Base-by-base conservation (phyloP, 2,329 filamentous ascomycete genomes). In the Aspergillus sp. region DNA sequence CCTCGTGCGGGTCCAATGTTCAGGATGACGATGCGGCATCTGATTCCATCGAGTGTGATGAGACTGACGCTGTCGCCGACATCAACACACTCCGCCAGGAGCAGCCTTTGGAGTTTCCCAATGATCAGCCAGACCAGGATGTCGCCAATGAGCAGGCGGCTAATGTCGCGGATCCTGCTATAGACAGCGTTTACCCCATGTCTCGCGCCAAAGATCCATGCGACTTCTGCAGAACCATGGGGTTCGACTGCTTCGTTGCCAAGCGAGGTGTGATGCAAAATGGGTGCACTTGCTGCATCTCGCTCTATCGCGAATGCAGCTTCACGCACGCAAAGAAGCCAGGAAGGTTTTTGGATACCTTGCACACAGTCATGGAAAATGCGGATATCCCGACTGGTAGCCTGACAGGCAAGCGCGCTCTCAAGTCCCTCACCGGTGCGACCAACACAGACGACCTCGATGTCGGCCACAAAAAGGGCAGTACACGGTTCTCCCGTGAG, bases 401-500 rank as follows among this genome's bases (percentile, higher is more conserved):
- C 5, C 36, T 61, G 26, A 64, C 60, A 3, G 59, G 60, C 14
- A 62, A 58, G 30, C 53, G 52, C 33, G 55, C 54, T 11, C 48
- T 66, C 37, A 66, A 61, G 33, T 66, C 64, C 1, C 51, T 64
- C 24, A 49, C 55, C 17, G 58, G 57, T 19, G 48, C 49, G 14
- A 37, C 43, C 10, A 44, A 45, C 25, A 42, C 51, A n/a, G 57
- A 61, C 42, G 54, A 61, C 30, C 39, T 52, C 19, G 63, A 66
- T 29, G 44, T 47, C 16, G 55, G 54, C 24, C 49, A 52, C 33
- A 68, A 78, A 30, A 86, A 85, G 55, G 75, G 75, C 40, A 82
- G 77, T 33, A 75, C 80, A 31, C 75, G 85, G 10, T 88, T 95
- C 58, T 85, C 86, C 4, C 69, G 82, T 41, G 79, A 86, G 45